phyloP scores from a whole-genome alignment of 2,329 filamentous ascomycete species.

The Epichloe gansuensis region DNA sequence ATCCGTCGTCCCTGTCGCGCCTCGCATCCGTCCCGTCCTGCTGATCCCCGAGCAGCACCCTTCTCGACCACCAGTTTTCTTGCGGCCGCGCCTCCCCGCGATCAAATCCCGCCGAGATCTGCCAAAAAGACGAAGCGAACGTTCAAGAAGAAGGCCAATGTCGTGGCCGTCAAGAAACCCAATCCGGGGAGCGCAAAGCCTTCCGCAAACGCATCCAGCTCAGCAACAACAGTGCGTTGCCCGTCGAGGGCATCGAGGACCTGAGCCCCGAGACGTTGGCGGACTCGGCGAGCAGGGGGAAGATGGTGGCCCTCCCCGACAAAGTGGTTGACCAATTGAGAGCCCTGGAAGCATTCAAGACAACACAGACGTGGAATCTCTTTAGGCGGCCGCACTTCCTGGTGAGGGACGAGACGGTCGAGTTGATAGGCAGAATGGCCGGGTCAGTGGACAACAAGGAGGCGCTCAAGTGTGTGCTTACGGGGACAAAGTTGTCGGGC shows the following conservation, averaged over 20 bases:
- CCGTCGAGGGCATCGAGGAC: conserved; percentile 55
- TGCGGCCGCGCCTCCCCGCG: conserved; percentile 16
- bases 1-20: conserved; percentile 17
- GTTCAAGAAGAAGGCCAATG: conserved; percentile 40
- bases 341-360: conserved; percentile 81
- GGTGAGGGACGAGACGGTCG: conserved; percentile 64
- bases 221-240: conserved; percentile 85
- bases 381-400: conserved; percentile 74
- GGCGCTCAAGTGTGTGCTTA: conserved; percentile 53
- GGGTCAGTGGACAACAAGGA: conserved; percentile 38
- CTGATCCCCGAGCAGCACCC: conserved; percentile 19
- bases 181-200: conserved; percentile 74
- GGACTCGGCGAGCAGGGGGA: conserved; percentile 44
- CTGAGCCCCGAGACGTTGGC: conserved; percentile 44
- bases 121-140: conserved; percentile 29
- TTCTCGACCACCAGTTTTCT: conserved; percentile 26
- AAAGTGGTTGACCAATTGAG: conserved; percentile 67
- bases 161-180: conserved; percentile 42
- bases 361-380: conserved; percentile 74
- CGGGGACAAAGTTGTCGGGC: conserved; percentile 62
- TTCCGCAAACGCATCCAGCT: conserved; percentile 81
- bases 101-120: conserved; percentile 25
- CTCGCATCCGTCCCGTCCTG: conserved; percentile 21
- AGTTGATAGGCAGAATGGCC: conserved; percentile 53
- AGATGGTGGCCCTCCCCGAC: conserved; percentile 57